A percentile compares a stretch with the other conserved stretches of the same genome.
These are phyloP conservation scores for Verbascum thapsus DNA, from an alignment of 257 asterid species.

Conservation along the genomic window DNA sequence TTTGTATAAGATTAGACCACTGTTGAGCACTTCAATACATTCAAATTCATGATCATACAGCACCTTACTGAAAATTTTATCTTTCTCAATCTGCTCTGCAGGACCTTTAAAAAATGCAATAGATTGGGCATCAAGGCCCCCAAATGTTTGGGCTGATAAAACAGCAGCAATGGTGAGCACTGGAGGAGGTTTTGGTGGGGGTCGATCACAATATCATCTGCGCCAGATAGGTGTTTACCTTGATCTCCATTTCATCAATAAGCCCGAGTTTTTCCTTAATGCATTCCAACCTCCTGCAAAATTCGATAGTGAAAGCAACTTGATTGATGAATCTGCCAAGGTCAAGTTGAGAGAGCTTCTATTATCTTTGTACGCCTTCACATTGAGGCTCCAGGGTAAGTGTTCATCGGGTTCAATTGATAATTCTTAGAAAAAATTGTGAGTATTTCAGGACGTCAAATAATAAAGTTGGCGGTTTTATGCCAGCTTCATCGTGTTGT, in stretches of 20 bases:
- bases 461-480: too few relatives aligned
- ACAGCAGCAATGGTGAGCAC: constrained; percentile 81
- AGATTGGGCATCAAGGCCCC: constrained; percentile 93
- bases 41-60: background rate
- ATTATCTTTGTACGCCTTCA: constrained; percentile 53
- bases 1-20: background rate
- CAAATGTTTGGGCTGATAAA: constrained; percentile 81
- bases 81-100: constrained; percentile 9
- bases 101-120: constrained; percentile 86
- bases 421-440: too few relatives aligned
- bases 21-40: background rate
- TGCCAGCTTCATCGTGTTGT: too few relatives aligned
- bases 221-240: constrained; percentile 82
- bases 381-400: constrained; percentile 61
- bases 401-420: constrained; percentile 17
- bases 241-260: constrained; percentile 88
- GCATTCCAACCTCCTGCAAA: constrained; percentile 67
- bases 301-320: constrained; percentile 67
- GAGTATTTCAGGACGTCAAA: background rate
- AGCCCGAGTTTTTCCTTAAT: constrained; percentile 70
- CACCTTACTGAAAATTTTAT: background rate
- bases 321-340: constrained; percentile 61
- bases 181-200: constrained; percentile 83
- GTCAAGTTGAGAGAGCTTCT: constrained; percentile 54
- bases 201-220: constrained; percentile 79